Conservation (phyloP, 805 yeast species). For the Saccharomycopsis selenospora region DNA sequence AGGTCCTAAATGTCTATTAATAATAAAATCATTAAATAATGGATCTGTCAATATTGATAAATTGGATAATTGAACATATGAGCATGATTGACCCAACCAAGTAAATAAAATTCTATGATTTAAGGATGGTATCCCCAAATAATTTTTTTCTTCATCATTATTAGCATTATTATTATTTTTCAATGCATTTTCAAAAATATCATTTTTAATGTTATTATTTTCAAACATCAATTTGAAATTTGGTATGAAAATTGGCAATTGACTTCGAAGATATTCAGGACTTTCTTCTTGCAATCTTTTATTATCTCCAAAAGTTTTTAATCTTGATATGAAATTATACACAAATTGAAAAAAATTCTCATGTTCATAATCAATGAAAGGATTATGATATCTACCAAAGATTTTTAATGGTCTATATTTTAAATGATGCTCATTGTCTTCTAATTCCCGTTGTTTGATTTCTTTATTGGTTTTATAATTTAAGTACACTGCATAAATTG, state of each 20-base stretch:
- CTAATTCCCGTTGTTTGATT: slow-evolving; percentile 7
- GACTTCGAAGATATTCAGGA: slow-evolving; percentile 46
- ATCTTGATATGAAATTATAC: slow-evolving; percentile 61
- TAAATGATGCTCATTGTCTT: slow-evolving; percentile 11
- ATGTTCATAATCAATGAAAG: slow-evolving; percentile 82
- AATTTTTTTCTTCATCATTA: slow-evolving; percentile 14
- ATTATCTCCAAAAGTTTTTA: slow-evolving; percentile 43
- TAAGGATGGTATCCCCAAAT: slow-evolving; percentile 30
- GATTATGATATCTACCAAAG: slow-evolving; percentile 80
- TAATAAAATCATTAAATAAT: slow-evolving; percentile 56
- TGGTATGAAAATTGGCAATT: slow-evolving; percentile 58
- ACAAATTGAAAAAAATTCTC: slow-evolving; percentile 86
- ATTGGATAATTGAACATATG: slow-evolving; percentile 61
- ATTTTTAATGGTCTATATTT: slow-evolving; percentile 45
- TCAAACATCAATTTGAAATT: slow-evolving; percentile 28
- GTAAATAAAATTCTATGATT: slow-evolving; percentile 56
- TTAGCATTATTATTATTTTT: slow-evolving; percentile 10
- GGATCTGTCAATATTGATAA: slow-evolving; percentile 85
- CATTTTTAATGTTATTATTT: slow-evolving; percentile 12
- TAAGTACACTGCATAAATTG: slow-evolving; percentile 12
- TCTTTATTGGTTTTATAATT: slow-evolving; percentile 13
- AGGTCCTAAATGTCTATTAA: slow-evolving; percentile 67
- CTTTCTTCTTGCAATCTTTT: slow-evolving; percentile 37
- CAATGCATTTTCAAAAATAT: slow-evolving; percentile 2
- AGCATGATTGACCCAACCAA: slow-evolving; percentile 93